Conservation (phyloP, 1,284 basidiomycete genomes). For the Microbotryum intermedium region DNA sequence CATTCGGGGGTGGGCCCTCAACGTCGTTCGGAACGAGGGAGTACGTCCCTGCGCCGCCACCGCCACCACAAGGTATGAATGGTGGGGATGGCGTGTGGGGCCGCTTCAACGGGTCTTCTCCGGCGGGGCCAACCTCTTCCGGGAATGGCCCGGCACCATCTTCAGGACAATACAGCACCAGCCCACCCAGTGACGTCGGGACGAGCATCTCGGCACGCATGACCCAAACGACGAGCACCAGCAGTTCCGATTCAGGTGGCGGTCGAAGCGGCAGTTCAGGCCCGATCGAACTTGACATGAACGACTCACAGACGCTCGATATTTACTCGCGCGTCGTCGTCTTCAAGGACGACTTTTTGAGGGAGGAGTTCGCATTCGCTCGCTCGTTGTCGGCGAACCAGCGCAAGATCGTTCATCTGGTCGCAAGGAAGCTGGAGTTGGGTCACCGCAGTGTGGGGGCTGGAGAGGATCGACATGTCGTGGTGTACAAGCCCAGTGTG, state of each 20-base stretch:
- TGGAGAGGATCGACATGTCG: conserved; percentile 83
- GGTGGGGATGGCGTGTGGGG: neutral
- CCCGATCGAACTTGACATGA: conserved; percentile 73
- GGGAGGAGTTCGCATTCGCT: conserved; percentile 94
- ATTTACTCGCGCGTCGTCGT: conserved; percentile 94
- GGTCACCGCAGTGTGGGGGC: conserved; percentile 90
- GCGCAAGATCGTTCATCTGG: conserved; percentile 83
- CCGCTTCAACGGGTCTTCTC: too few species aligned
- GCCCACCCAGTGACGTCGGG: conserved; percentile 13
- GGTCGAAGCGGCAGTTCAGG: neutral
- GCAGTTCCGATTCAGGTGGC: conserved; percentile 1
- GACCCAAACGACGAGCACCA: conserved; percentile 1
- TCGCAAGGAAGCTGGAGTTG: conserved; percentile 90
- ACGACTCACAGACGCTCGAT: conserved; percentile 88
- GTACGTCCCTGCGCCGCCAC: neutral
- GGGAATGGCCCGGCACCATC: neutral
- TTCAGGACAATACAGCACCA: conserved; percentile 1
- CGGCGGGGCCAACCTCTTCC: neutral
- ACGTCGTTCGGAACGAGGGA: neutral
- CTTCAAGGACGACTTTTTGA: conserved; percentile 97
- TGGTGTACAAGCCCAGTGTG: conserved; percentile 58
- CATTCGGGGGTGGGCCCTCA: neutral
- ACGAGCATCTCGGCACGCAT: conserved; percentile 21
- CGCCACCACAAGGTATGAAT: neutral
- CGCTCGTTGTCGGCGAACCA: conserved; percentile 74